Evolutionary conservation across 129 eudicot species (phyloP).

Genomic region (Arctium lappa): DNA sequence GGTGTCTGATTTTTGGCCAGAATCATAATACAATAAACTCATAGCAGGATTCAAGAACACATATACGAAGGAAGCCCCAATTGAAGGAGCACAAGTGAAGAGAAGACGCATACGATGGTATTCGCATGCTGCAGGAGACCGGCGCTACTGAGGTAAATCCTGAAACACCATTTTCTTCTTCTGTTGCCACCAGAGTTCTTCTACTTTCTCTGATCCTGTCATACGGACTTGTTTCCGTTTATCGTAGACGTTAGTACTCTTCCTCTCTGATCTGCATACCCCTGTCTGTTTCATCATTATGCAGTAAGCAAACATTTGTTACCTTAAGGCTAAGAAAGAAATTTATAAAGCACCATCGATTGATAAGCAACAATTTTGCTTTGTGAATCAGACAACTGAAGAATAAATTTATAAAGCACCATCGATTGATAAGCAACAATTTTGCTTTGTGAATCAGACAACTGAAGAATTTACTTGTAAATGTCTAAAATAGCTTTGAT

Average conservation of each 20-base stretch:
- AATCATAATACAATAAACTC: no score
- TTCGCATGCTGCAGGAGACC: constrained; percentile 49
- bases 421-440: neutral
- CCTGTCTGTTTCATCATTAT: constrained; percentile 22
- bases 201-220: constrained; percentile 46
- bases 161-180: constrained; percentile 47
- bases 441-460: neutral
- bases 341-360: neutral
- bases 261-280: constrained; percentile 45
- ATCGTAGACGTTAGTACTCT: constrained; percentile 47
- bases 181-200: constrained; percentile 39
- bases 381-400: neutral
- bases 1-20: no score
- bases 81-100: neutral
- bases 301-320: neutral
- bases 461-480: neutral
- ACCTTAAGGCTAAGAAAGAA: neutral
- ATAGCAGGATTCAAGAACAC: no score
- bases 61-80: no score
- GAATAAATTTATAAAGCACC: neutral
- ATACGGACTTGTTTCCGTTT: constrained; percentile 34
- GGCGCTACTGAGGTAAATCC: constrained; percentile 49
- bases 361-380: neutral
- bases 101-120: constrained; percentile 35
- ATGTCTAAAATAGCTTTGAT: neutral